Base-by-base conservation (phyloP, 352 stramenopile genomes). In the Phytophthora citricola region DNA sequence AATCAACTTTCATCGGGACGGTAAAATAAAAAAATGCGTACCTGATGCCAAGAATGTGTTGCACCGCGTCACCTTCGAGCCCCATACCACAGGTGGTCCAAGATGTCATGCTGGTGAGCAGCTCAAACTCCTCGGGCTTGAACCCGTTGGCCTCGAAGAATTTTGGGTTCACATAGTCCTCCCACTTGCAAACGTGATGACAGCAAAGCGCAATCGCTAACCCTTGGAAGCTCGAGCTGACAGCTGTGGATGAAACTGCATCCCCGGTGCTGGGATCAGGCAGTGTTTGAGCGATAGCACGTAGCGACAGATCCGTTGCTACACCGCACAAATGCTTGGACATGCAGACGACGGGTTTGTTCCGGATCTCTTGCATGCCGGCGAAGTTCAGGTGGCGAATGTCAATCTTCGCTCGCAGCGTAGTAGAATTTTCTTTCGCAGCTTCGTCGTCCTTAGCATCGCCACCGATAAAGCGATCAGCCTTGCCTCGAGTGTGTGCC, bases 291-390 rank as follows among this genome's bases (percentile, higher is more conserved):
- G 71, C 69, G 26, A 93, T 78, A 24, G 85, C 79, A 47, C 87
- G 83, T 41, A 95, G 62, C 20, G 87, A 95, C 31, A 95, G 49
- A 51, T 95, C 87, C 0, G 87, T 95, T 38, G 87, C 87, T 40
- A 94, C 85, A 8, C 87, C 87, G 34, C 87, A 95, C 32, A 95
- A 58, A 48, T 95, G 87, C 67, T 95, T 95, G 50, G 87, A 95
- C 74, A 95, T 93, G 58, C 83, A 88, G 7, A 95, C 83, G 17
- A 95, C 64, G 0, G 78, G 69, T 31, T 77, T 79, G 44, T 79
- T 55, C 0, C 41, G 29, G 3, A 92, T 61, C 49, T 90, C 78
- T 36, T 72, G 22, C 75, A 95, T 89, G 0, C 77, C 85, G 1
- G 77, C 72, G 26, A 94, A 80, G 58, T 95, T 90, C 22, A 95